These are phyloP conservation scores for Beauveria varroae DNA, from an alignment of 2,329 filamentous ascomycete species.

Conservation along the genomic window DNA sequence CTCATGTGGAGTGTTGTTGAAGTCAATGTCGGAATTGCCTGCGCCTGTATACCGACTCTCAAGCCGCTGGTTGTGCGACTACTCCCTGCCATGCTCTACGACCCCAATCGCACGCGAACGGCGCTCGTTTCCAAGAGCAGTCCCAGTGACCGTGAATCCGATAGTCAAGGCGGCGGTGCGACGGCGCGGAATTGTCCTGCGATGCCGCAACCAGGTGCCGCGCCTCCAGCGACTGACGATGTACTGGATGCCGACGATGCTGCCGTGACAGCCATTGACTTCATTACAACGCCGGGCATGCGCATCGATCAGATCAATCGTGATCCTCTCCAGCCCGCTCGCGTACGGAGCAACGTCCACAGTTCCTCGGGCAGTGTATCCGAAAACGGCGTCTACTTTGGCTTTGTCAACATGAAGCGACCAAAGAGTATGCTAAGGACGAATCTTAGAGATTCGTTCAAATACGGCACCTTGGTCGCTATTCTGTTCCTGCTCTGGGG, in stretches of 20 bases:
- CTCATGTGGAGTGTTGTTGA: conserved; percentile 94
- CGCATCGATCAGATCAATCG: conserved; percentile 1
- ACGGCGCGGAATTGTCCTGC: conserved; percentile 1
- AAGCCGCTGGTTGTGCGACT: conserved; percentile 72
- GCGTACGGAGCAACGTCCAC: conserved; percentile 24
- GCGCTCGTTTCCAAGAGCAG: conserved; percentile 20
- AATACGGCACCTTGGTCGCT: conserved; percentile 67
- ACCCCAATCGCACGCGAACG: conserved; percentile 36
- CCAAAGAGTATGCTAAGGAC: conserved; percentile 65
- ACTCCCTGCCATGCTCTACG: conserved; percentile 48
- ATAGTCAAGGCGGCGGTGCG: background rate
- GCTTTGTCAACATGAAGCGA: conserved; percentile 64
- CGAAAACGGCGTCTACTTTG: conserved; percentile 56
- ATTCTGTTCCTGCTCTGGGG: conserved; percentile 86
- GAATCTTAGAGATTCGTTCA: conserved; percentile 56
- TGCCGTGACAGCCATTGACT: conserved; percentile 34
- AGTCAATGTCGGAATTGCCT: conserved; percentile 84
- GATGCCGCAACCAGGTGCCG: background rate
- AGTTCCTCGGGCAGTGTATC: conserved; percentile 27
- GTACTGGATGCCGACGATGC: conserved; percentile 19
- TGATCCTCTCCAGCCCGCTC: conserved; percentile 1
- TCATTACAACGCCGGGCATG: conserved; percentile 37
- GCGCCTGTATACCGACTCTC: conserved; percentile 83
- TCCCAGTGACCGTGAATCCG: conserved; percentile 22
- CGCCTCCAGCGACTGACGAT: conserved; percentile 8